Base-by-base conservation (phyloP, 495 filamentous ascomycete genomes). In the Penicillium mononematosum region DNA sequence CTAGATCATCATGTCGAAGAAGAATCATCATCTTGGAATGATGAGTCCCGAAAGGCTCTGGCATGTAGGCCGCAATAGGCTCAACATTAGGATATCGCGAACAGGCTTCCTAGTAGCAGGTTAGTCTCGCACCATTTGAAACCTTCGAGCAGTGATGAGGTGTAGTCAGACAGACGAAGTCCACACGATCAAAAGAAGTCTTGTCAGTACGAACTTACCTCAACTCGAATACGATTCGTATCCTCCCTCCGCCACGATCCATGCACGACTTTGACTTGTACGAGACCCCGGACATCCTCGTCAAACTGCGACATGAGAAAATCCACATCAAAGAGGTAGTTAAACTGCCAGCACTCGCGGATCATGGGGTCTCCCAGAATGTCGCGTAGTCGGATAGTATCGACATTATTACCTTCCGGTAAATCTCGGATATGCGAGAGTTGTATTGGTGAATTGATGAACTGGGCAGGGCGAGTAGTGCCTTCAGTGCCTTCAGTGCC, bases 1-100 rank as follows among this genome's bases (percentile, higher is more conserved):
- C 89, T 0, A 78, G 78, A 57, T 87, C 83, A 68, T 96, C 90
- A 67, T 88, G 84, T 9, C 89, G 79, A 47, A 96, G 73, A 8
- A 96, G 73, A 34, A 96, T 77, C 70, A 96, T 85, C 86, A 96
- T 93, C 70, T 96, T 95, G 8, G 85, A 82, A 68, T 90, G 88
- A 73, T 96, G 92, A 0, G 92, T 96, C 25, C 92, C 92, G 64
- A 93, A 96, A 52, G 86, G 80, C 61, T 94, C 90, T 0, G 91
- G 88, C 81, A 95, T 89, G 58, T 86, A 89, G 4, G 92, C 92
- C 36, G 84, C 75, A 50, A 91, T 86, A 3, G 90, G 73, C 17
- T 82, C 76, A 6, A 92, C 80, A 67, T 95, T 94, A 5, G 74
- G 61, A 62, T 86, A 85, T n/a, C 76, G 81, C 60, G 70, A 49